Evolutionary conservation across 495 filamentous ascomycete species (phyloP).

Genomic region (Lentithecium fluviatile): DNA sequence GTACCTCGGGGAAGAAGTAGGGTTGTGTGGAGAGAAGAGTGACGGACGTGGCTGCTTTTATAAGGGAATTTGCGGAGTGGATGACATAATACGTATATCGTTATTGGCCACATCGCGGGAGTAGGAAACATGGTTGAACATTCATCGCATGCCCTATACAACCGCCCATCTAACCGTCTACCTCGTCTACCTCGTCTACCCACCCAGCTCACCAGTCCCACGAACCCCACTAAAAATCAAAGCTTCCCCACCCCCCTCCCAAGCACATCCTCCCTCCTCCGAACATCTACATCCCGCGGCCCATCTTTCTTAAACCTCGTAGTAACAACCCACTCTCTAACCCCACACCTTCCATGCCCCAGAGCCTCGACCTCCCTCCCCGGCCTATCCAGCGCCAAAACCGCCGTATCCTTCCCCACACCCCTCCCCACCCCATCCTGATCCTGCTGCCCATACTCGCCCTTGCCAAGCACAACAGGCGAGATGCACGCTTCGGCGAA

Average conservation of each 20-base stretch:
- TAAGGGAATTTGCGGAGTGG: too few species aligned
- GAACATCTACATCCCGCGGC: slow-evolving; percentile 43
- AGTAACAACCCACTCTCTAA: slow-evolving; percentile 70
- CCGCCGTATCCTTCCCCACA: slow-evolving; percentile 55
- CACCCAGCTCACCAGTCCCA: too few species aligned
- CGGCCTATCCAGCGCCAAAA: slow-evolving; percentile 68
- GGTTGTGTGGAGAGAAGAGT: too few species aligned
- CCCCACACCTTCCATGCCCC: slow-evolving; percentile 61
- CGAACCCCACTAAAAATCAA: too few species aligned
- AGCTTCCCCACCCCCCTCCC: slow-evolving; percentile 8
- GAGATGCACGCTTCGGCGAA: slow-evolving; percentile 81
- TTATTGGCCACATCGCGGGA: too few species aligned
- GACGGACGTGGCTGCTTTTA: too few species aligned
- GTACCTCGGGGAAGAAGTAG: too few species aligned
- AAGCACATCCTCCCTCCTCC: slow-evolving; percentile 40
- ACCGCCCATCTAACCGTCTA: too few species aligned
- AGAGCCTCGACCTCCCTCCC: slow-evolving; percentile 62
- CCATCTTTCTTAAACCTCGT: slow-evolving; percentile 57
- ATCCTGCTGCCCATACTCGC: slow-evolving; percentile 43
- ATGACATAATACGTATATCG: too few species aligned
- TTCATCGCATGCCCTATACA: too few species aligned
- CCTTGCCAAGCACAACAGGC: slow-evolving; percentile 60
- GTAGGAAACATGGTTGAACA: too few species aligned
- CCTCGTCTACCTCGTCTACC: too few species aligned
- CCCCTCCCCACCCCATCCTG: slow-evolving; percentile 41